phyloP scores from a whole-genome alignment of 2,329 filamentous ascomycete genomes.

The Botrytis galanthina region DNA sequence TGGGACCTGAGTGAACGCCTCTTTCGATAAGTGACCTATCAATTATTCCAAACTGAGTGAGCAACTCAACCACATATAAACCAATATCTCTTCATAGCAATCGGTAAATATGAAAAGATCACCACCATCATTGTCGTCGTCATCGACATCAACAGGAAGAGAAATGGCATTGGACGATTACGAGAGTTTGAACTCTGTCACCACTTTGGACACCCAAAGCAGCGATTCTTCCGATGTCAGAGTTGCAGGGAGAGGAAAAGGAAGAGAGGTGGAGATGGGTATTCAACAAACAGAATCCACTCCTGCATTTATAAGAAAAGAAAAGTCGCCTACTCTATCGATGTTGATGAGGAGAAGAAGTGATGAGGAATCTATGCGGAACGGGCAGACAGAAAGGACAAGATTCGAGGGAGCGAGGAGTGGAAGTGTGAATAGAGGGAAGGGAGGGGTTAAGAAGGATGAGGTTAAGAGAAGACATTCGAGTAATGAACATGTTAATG shows the following conservation, averaged over 20 bases:
- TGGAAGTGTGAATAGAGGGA: not conserved
- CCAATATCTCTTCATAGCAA: not conserved
- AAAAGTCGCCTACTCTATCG: slow-evolving; percentile 10
- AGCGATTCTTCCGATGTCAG: not conserved
- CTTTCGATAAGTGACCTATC: not conserved
- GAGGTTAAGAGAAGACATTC: slow-evolving; percentile 11
- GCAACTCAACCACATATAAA: not conserved
- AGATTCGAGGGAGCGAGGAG: not conserved
- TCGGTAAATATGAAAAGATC: slow-evolving; percentile 2
- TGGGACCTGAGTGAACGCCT: not conserved
- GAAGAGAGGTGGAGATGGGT: not conserved
- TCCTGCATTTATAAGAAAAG: not conserved
- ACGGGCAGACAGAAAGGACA: not conserved
- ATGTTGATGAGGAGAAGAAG: slow-evolving; percentile 7
- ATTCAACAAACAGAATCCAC: not conserved
- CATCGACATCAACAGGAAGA: not conserved
- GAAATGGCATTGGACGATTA: slow-evolving; percentile 3
- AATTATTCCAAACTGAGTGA: not conserved
- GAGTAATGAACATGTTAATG: slow-evolving; percentile 17
- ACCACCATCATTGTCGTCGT: not conserved
- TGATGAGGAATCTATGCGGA: not conserved
- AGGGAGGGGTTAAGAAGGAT: slow-evolving; percentile 16
- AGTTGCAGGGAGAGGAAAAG: not conserved
- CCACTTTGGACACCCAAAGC: not conserved
- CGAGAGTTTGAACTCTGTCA: slow-evolving; percentile 13